Evolutionary conservation across 768 basidiomycete genomes (phyloP).

Genomic region (Gymnopilus junonius): DNA sequence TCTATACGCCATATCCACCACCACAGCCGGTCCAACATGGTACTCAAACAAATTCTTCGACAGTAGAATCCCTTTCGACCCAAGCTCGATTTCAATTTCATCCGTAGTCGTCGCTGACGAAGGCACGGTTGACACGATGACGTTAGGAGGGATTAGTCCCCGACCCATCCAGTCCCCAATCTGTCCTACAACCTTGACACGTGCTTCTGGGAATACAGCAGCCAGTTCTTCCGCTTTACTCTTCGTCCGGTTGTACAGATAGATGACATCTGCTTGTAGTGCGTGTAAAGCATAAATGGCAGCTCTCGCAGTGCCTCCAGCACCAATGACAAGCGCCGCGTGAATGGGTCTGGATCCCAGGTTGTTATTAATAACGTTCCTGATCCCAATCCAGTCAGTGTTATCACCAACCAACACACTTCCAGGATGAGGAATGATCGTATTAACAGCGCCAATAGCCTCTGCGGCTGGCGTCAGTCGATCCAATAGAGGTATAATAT

Average conservation of each 20-base stretch:
- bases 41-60: slow-evolving; percentile 61
- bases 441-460: slow-evolving; percentile 94
- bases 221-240: slow-evolving; percentile 75
- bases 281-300: slow-evolving; percentile 87
- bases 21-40: slow-evolving; percentile 55
- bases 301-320: slow-evolving; percentile 93
- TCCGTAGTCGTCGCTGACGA: slow-evolving; percentile 56
- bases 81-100: slow-evolving; percentile 20
- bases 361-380: slow-evolving; percentile 50
- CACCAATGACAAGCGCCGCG: slow-evolving; percentile 87
- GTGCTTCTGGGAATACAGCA: slow-evolving; percentile 65
- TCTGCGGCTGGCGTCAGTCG: slow-evolving; percentile 79
- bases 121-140: slow-evolving; percentile 92
- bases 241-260: slow-evolving; percentile 86
- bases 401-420: slow-evolving; percentile 85
- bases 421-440: slow-evolving; percentile 64
- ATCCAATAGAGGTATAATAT: slow-evolving; percentile 85
- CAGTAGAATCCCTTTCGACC: slow-evolving; percentile 46
- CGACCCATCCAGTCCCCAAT: slow-evolving; percentile 57
- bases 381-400: slow-evolving; percentile 94
- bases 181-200: slow-evolving; percentile 61
- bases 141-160: slow-evolving; percentile 51
- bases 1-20: slow-evolving; percentile 95
- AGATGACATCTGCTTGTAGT: slow-evolving; percentile 71
- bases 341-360: slow-evolving; percentile 43